A percentile compares a stretch with the other conserved stretches of the same genome.
Conservation (phyloP, 805 yeast genomes). For the Wickerhamiella dianesei region DNA sequence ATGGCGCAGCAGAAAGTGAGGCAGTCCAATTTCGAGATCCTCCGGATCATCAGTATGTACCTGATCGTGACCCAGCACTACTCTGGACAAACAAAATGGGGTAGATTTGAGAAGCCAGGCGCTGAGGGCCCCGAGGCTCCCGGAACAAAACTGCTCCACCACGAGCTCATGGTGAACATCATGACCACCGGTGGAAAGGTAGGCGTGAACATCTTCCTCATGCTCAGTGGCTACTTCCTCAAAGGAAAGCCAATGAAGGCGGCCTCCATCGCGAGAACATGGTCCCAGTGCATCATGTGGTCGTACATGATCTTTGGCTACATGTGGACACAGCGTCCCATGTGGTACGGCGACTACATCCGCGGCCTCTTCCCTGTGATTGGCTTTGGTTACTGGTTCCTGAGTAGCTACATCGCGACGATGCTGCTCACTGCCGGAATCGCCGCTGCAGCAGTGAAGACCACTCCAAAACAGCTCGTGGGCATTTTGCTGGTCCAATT, state of each 20-base stretch:
- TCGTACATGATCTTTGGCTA: constrained; percentile 4
- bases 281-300: constrained; percentile 10
- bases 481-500: constrained; percentile 3
- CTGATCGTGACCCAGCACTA: constrained; percentile 10
- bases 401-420: constrained; percentile 6
- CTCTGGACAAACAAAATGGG: constrained; percentile 5
- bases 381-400: constrained; percentile 9
- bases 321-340: neutral
- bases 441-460: constrained; percentile 2
- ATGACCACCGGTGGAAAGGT: constrained; percentile 10
- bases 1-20: neutral
- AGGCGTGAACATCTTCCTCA: constrained; percentile 9
- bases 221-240: constrained; percentile 10
- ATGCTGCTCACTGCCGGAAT: constrained; percentile 7
- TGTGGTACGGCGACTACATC: neutral
- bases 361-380: constrained; percentile 3
- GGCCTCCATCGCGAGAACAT: constrained; percentile 7
- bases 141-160: constrained; percentile 3
- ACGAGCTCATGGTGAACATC: constrained; percentile 2
- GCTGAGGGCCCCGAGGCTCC: neutral
- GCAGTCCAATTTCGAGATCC: constrained; percentile 9
- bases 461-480: constrained; percentile 7
- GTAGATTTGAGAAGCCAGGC: neutral
- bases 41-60: constrained; percentile 11
- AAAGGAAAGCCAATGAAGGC: constrained; percentile 5